phyloP scores from a whole-genome alignment of 1,284 basidiomycete species.

The Pseudozyma tsukubaensis region DNA sequence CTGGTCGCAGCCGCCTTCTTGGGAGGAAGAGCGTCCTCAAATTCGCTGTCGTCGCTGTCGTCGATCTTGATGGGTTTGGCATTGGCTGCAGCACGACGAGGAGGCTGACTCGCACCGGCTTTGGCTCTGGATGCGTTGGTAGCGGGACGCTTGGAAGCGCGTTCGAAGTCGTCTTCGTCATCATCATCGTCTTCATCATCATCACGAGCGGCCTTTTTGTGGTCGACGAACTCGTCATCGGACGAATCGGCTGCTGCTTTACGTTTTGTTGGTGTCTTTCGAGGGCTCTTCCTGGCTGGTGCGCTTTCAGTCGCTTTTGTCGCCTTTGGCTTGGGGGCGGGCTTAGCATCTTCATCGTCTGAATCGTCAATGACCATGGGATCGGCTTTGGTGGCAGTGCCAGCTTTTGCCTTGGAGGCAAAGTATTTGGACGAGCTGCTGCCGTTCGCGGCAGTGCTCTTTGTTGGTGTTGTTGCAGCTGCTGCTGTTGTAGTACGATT shows the following conservation, averaged over 20 bases:
- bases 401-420: constrained; percentile 15
- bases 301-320: constrained; percentile 1
- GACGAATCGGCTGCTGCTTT: constrained; percentile 22
- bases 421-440: constrained; percentile 39
- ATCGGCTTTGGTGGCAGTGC: constrained; percentile 35
- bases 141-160: constrained; percentile 49
- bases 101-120: constrained; percentile 3
- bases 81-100: constrained; percentile 17
- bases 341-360: constrained; percentile 24
- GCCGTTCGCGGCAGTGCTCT: not conserved
- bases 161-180: constrained; percentile 62
- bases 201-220: constrained; percentile 3
- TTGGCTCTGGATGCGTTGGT: constrained; percentile 27
- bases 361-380: constrained; percentile 48
- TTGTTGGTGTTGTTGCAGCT: constrained; percentile 11
- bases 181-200: constrained; percentile 51
- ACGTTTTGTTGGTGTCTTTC: constrained; percentile 32
- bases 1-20: constrained; percentile 14
- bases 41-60: constrained; percentile 26
- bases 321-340: constrained; percentile 5
- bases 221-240: constrained; percentile 18
- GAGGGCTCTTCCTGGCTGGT: constrained; percentile 18
- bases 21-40: constrained; percentile 44
- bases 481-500: constrained; percentile 12
- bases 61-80: constrained; percentile 53